Conservation (phyloP, 2,329 filamentous ascomycete genomes). For the Lecanicillium sp. region DNA sequence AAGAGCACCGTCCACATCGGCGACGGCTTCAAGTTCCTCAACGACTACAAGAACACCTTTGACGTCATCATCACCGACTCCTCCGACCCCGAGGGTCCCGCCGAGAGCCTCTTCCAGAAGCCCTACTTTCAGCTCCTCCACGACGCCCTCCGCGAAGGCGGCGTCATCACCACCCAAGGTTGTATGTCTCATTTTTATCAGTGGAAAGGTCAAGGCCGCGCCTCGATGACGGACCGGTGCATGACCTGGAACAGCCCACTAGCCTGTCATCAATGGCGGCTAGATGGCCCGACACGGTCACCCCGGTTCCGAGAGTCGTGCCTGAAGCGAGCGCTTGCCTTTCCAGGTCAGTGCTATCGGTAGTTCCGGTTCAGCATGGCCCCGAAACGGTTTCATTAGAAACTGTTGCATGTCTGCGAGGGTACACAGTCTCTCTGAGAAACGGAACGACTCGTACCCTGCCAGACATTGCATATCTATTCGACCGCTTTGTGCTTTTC, state of each 20-base stretch:
- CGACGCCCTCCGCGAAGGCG: conserved; percentile 85
- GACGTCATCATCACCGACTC: conserved; percentile 99
- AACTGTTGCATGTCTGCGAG: too few species aligned
- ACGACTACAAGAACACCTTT: conserved; percentile 93
- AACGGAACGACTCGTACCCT: too few species aligned
- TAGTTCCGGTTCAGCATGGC: conserved; percentile 30
- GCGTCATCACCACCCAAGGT: conserved; percentile 99
- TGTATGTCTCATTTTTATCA: conserved; percentile 77
- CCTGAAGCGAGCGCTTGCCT: conserved; percentile 34
- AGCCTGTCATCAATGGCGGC: not conserved
- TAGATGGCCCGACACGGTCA: conserved; percentile 11
- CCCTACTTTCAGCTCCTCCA: conserved; percentile 94
- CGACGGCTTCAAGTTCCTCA: conserved; percentile 98
- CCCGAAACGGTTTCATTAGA: too few species aligned
- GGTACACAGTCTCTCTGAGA: too few species aligned
- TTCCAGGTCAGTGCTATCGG: conserved; percentile 29
- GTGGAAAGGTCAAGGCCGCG: conserved; percentile 30
- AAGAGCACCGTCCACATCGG: conserved; percentile 90
- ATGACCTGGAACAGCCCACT: not conserved
- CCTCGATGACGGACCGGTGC: conserved; percentile 28
- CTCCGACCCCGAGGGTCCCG: conserved; percentile 93
- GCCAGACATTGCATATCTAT: conserved; percentile 26
- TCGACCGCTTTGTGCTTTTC: conserved; percentile 16
- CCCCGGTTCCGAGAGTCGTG: conserved; percentile 27
- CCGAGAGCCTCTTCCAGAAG: conserved; percentile 96